Evolutionary conservation across 352 stramenopile genomes (phyloP), one percentile per base, ranked within the genome.

Genomic region (Phytophthora lateralis): DNA sequence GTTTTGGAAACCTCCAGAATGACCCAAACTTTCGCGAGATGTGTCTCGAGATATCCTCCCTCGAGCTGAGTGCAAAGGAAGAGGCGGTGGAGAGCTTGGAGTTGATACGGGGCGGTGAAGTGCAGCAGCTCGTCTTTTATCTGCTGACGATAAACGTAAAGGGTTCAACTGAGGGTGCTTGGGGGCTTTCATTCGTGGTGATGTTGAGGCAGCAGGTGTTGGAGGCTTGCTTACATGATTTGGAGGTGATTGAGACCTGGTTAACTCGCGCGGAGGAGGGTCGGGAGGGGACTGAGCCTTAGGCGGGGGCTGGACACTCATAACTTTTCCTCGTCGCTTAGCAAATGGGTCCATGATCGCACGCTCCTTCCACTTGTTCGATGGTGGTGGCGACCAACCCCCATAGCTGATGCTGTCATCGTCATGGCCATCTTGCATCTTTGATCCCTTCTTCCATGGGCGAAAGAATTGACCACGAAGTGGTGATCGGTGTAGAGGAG

Each of bases 351-450:
- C 85, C 17, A 83, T 60, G 11, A 91, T 62, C 10, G 82, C 82
- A 1, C 82, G 75, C n/a, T 74, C 73, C 61, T 86, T 89, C 82
- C 82, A 91, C 50, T 91, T 91, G 65, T 91, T 91, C 12, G 59
- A 69, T 5, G 52, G 12, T 18, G 51, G 45, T n/a, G 64, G 59
- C 2, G 64, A 61, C 64, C 64, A 72, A 10, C 39, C n/a, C 45
- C 38, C 56, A 47, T 43, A 62, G 17, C 41, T 41, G 14, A 55
- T 44, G 21, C 29, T 67, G 29, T 76, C 67, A 44, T 62, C 62
- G 11, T 60, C 39, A 45, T 14, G 39, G 4, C 15, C 17, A 26
- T n/a, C 51, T 39, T 67, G 49, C n/a, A 7, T 7, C 6, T 15
- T 46, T 37, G 52, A 45, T 18, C 3, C 34, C 20, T 81, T 80